Percentiles rank a stretch among this genome's conserved stretches.
These are phyloP conservation scores for Babesia sp. DNA, from an alignment of 169 alveolate genomes.

Conservation along the genomic window DNA sequence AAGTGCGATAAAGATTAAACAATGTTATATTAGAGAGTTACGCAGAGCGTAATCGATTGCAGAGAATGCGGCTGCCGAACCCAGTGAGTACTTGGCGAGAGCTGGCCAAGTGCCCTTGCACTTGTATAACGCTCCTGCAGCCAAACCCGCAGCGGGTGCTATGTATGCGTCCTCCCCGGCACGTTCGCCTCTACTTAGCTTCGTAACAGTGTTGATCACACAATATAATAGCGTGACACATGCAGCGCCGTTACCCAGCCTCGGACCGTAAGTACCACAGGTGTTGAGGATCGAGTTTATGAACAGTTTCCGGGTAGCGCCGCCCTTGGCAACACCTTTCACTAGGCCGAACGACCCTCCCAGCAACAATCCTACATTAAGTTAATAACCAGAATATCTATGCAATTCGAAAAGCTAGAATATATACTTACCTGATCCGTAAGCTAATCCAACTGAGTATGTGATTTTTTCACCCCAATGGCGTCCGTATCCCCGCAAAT, in stretches of 20 bases:
- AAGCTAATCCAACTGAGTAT: slow-evolving; percentile 84
- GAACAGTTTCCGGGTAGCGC: slow-evolving; percentile 80
- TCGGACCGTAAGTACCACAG: slow-evolving; percentile 82
- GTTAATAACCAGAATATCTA: neutral
- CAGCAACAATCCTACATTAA: slow-evolving; percentile 73
- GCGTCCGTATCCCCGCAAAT: slow-evolving; percentile 80
- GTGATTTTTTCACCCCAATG: slow-evolving; percentile 87
- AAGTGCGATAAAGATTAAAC: neutral
- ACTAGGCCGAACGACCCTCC: slow-evolving; percentile 84
- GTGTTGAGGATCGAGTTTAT: slow-evolving; percentile 81
- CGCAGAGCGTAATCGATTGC: slow-evolving; percentile 76
- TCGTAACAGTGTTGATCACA: slow-evolving; percentile 74
- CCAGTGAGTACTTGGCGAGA: slow-evolving; percentile 67
- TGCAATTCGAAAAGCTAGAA: neutral
- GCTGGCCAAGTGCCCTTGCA: slow-evolving; percentile 67
- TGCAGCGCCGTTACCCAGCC: slow-evolving; percentile 80
- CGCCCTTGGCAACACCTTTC: slow-evolving; percentile 84
- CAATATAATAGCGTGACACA: slow-evolving; percentile 81
- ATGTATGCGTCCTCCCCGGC: slow-evolving; percentile 68
- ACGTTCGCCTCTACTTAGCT: slow-evolving; percentile 57
- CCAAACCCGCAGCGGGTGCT: slow-evolving; percentile 80
- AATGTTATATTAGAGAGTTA: slow-evolving; percentile 44
- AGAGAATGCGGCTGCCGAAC: slow-evolving; percentile 71
- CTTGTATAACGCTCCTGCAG: slow-evolving; percentile 85
- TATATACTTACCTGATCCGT: slow-evolving; percentile 79